Base-by-base conservation (phyloP, 371 early-diverging fungal species). In the Cokeromyces recurvatus region DNA sequence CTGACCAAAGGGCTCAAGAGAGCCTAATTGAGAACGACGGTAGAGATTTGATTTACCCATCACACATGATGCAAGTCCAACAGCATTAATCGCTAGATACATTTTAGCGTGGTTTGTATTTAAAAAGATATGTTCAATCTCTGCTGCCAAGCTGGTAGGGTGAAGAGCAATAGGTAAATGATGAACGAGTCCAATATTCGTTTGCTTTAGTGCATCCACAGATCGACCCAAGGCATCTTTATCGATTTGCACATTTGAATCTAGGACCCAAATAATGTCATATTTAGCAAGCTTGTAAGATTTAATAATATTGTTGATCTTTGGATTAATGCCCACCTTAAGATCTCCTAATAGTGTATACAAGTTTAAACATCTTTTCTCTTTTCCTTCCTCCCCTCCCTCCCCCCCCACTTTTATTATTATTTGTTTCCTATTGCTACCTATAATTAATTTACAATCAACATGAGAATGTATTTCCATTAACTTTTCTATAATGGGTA, bases 31-130 rank as follows among this genome's bases (percentile, higher is more conserved):
- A n/a, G 86, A 86, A 39, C 85, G 87, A 29, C 94, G 81, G 66
- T 90, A 96, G 43, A 96, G 57, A 48, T 91, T 94, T 20, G 91
- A 91, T 55, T 97, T 97, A 21, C 98, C 98, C 68, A 93, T 86
- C 24, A 97, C 79, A 62, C 96, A 96, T 22, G 86, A 86, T 16
- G 87, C 90, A 11, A 91, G 60, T 12, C 79, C 87, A 2, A 90
- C 69, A 32, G 75, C 78, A 69, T 97, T 97, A 67, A 96, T 88
- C 20, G 87, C 87, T 35, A 87, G 68, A 53, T 96, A 97, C 89
- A 94, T 89, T 54, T 91, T 90, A 31, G 94, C 95, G 59, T 97
- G 98, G 42, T 85, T 84, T 14, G 92, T 86, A 57, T 88, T 82
- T 43, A 97, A 62, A 68, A 92, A 97, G 11, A 85, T 71, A 45